Percentiles rank a stretch among this genome's conserved stretches.
Evolutionary conservation across 163 green algal species (phyloP).

Genomic region (Volvox carteri): DNA sequence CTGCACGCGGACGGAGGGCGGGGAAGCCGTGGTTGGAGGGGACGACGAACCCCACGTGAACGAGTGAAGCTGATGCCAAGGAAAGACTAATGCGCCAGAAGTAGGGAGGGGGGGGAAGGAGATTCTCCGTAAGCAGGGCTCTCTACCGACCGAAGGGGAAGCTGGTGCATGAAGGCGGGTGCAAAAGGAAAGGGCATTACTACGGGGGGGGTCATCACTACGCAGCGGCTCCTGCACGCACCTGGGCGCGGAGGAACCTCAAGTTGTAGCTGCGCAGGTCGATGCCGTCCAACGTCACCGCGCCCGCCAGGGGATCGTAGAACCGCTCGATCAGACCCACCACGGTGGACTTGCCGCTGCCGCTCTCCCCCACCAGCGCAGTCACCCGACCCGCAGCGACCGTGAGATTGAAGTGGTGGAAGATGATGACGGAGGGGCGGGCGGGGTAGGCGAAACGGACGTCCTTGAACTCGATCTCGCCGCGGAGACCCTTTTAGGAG

Average conservation of each 20-base stretch:
- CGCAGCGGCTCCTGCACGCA: too few relatives aligned
- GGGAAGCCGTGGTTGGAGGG: too few relatives aligned
- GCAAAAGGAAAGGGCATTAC: too few relatives aligned
- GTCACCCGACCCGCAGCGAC: slow-evolving; percentile 70
- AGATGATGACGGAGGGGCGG: slow-evolving; percentile 69
- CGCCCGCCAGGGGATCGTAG: slow-evolving; percentile 86
- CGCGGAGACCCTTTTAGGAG: too few relatives aligned
- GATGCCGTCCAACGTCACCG: slow-evolving; percentile 87
- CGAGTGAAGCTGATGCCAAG: too few relatives aligned
- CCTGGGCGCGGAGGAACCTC: slow-evolving; percentile 64
- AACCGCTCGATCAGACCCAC: slow-evolving; percentile 90
- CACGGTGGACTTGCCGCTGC: slow-evolving; percentile 86
- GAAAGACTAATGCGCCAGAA: too few relatives aligned
- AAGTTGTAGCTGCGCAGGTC: slow-evolving; percentile 82
- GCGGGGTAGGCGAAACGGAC: slow-evolving; percentile 94
- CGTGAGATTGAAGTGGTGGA: slow-evolving; percentile 70
- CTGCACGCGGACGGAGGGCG: slow-evolving; percentile 59
- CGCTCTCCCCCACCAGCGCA: slow-evolving; percentile 87
- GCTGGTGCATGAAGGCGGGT: too few relatives aligned
- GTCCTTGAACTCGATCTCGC: slow-evolving; percentile 80
- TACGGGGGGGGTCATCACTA: too few relatives aligned
- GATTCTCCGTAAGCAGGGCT: too few relatives aligned
- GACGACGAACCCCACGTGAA: too few relatives aligned
- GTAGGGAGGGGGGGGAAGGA: too few relatives aligned
- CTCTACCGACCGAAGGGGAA: too few relatives aligned